Evolutionary conservation across 345 rosid genomes (phyloP), one percentile per base, ranked within the genome.

Genomic region (Microthlaspi erraticum): DNA sequence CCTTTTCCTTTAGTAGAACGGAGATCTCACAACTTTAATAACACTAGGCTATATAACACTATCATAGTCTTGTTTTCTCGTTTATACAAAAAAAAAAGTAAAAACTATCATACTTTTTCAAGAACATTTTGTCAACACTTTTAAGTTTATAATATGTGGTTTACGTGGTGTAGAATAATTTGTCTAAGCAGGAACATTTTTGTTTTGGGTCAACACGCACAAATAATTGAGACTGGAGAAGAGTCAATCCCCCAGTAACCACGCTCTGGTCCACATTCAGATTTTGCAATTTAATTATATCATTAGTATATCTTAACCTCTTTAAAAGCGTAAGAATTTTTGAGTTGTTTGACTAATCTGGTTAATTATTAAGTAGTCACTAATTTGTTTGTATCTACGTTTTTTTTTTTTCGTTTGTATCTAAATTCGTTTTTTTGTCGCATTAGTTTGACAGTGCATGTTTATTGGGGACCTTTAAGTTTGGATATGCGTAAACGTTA

Each of bases 161-260:
- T 43, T 39, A 56, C 19, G 37, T 65, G 60, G 36, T 32, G 14
- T 57, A 54, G 37, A 39, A 73, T 31, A 29, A 0, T 0, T 6
- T 32, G 38, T 49, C 20, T 56, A n/a, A 45, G 49, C 38, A 19
- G 20, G 13, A 53, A 75, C 44, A 23, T 7, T 5, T 19, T 10
- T 2, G 26, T 23, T 52, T 45, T 19, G 6, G 59, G 79, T 75
- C 79, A 75, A 75, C 70, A 75, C 74, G 70, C 79, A 68, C 59
- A 75, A 75, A 68, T 68, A 75, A 68, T 61, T 55, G 65, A 75
- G 74, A 46, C 37, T 42, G 17, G 13, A 36, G 56, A 74, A 60
- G 55, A 36, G 68, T 67, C 62, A 51, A 67, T 33, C 16, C 48
- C 53, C 53, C 0, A 59, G 50, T 19, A 59, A 39, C 49, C 66